These are phyloP conservation scores for Agastache rugosa DNA, from an alignment of 257 asterid species.

Conservation along the genomic window DNA sequence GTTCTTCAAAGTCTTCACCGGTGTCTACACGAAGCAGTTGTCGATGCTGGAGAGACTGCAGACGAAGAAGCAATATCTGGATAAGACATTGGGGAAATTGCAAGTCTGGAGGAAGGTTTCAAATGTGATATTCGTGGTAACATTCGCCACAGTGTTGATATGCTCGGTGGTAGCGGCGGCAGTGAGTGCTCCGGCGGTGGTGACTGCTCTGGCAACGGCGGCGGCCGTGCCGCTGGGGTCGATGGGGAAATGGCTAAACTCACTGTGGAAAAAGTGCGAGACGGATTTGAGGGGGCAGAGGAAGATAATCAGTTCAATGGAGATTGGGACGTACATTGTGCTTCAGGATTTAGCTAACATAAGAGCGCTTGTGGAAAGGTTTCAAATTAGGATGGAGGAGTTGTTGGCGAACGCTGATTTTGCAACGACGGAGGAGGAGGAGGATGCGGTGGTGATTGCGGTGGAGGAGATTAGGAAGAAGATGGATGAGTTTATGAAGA, in stretches of 20 bases:
- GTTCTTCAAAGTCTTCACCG: conserved; percentile 58
- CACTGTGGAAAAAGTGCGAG: conserved; percentile 68
- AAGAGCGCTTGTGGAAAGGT: conserved; percentile 55
- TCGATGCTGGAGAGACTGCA: conserved; percentile 63
- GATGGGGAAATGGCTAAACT: conserved; percentile 69
- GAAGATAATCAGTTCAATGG: conserved; percentile 58
- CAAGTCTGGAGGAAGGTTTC: neutral
- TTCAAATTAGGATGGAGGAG: conserved; percentile 59
- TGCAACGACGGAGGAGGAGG: conserved; percentile 45
- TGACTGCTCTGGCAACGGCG: conserved; percentile 69
- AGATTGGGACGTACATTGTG: conserved; percentile 56
- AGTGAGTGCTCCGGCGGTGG: conserved; percentile 69
- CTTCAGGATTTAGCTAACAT: conserved; percentile 69
- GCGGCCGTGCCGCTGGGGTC: conserved; percentile 76
- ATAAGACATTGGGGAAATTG: neutral
- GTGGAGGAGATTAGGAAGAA: conserved; percentile 63
- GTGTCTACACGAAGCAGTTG: conserved; percentile 56
- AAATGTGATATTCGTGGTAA: conserved; percentile 41
- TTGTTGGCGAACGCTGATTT: conserved; percentile 56
- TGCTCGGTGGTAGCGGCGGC: conserved; percentile 88
- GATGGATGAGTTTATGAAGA: conserved; percentile 52
- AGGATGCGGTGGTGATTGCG: conserved; percentile 53
- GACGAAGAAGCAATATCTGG: conserved; percentile 36
- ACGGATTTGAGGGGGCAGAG: conserved; percentile 59
- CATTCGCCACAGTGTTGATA: conserved; percentile 65